These are phyloP conservation scores for Chrysoporthe puriensis DNA, from an alignment of 2,329 filamentous ascomycete genomes.

Conservation along the genomic window DNA sequence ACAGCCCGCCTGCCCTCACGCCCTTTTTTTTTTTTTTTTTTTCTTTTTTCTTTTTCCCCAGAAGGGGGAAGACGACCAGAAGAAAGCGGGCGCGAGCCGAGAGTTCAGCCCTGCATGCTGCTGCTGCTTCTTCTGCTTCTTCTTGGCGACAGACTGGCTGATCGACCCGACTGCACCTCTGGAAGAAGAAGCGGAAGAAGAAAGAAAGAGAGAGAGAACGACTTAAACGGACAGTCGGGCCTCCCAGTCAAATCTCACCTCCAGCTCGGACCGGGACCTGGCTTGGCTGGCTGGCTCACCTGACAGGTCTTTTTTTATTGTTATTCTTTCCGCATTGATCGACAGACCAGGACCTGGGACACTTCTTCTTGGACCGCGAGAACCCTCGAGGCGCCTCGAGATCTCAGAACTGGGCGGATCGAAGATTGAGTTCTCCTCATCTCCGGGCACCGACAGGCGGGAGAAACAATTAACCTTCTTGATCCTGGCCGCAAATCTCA, in stretches of 20 bases:
- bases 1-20: background rate
- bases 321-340: background rate
- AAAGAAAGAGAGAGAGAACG: background rate
- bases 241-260: no score
- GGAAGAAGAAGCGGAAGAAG: background rate
- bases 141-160: background rate
- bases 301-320: background rate
- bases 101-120: conserved; percentile 12
- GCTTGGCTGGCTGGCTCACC: background rate
- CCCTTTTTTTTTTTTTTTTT: background rate
- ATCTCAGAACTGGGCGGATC: background rate
- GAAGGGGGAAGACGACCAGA: background rate
- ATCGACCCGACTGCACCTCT: background rate
- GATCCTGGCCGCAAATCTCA: conserved; percentile 10
- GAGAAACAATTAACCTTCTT: conserved; percentile 12
- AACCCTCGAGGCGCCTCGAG: background rate
- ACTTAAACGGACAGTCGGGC: background rate
- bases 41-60: background rate
- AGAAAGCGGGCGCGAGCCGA: conserved; percentile 1
- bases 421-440: conserved; percentile 6
- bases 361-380: background rate
- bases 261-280: background rate
- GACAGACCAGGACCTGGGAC: background rate
- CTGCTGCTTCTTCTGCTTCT: background rate
- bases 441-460: background rate